Base-by-base conservation (phyloP, 2,329 filamentous ascomycete genomes). In the Delphinella strobiligena region DNA sequence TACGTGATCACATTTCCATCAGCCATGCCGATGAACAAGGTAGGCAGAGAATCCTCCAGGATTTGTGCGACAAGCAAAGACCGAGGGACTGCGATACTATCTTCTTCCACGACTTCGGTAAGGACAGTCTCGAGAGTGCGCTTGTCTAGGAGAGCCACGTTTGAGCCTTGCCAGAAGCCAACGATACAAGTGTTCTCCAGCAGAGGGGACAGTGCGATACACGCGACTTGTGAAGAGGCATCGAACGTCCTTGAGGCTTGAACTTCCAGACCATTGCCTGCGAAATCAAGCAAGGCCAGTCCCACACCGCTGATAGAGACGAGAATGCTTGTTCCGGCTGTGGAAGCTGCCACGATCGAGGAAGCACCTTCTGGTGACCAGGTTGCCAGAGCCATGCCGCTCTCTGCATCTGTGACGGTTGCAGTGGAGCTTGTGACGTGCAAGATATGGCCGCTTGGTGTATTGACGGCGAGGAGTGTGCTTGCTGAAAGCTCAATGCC, bases 1-100 rank as follows among this genome's bases (percentile, higher is more conserved):
- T 88, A 96, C 0, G 82, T 91, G 37, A 93, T 72, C 1, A 98
- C 82, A 45, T 82, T 85, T 3, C 91, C 91, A 59, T 96, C 89
- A 35, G 93, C 86, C 73, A 95, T 82, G 10, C 89, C 83, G 22
- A 94, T 73, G 45, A 98, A 82, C 0, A 98, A 68, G 0, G 83
- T 94, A 1, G 86, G 81, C 5, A 70, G 67, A 11, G 80, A 78
- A 33, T 69, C 60, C 10, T 61, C 56, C 22, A 95, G 72, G 3
- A 96, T 71, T 45, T 88, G 79, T 4, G 84, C 80, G 5, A 96
- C 71, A 0, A 80, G 75, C 19, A 96, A 71, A 37, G 87, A 86
- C 46, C 89, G 74, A 1, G 91, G 88, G 19, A 95, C 79, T 1
- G 85, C 86, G 5, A 81, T 73, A 32, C 76, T 78, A 42, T 88